These are phyloP conservation scores for Citrus glauca DNA, from an alignment of 345 rosid species.

Conservation along the genomic window DNA sequence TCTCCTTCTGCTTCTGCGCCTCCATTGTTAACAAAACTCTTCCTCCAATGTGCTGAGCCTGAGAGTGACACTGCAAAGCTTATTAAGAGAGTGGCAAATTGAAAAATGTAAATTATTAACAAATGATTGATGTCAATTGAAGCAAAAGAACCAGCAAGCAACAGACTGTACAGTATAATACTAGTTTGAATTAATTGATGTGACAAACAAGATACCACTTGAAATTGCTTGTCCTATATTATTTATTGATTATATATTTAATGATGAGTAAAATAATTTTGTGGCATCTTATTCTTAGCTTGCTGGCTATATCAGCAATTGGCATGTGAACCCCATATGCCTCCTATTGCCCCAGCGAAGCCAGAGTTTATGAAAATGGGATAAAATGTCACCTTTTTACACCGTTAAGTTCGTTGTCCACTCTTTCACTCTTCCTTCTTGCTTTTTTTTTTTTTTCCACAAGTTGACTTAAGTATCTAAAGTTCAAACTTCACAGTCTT, in stretches of 20 bases:
- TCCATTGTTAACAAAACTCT: conserved; percentile 23
- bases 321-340: conserved; percentile 1
- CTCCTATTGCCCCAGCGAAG: neutral
- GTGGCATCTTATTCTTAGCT: neutral
- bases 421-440: neutral
- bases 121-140: neutral
- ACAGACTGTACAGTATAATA: neutral
- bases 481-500: neutral
- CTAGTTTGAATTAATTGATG: neutral
- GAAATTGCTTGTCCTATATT: neutral
- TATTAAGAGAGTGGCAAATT: neutral
- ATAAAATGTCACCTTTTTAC: neutral
- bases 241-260: neutral
- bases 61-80: neutral
- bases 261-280: neutral
- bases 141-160: neutral
- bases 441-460: neutral
- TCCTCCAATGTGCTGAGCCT: neutral
- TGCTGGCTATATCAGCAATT: neutral
- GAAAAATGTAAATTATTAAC: neutral
- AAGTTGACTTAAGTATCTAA: neutral
- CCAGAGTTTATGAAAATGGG: neutral
- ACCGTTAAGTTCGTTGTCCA: neutral
- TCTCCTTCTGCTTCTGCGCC: conserved; percentile 51
- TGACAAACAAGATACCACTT: neutral